phyloP scores from a whole-genome alignment of 164 flowering plant genomes.

The Litsea cubeba region DNA sequence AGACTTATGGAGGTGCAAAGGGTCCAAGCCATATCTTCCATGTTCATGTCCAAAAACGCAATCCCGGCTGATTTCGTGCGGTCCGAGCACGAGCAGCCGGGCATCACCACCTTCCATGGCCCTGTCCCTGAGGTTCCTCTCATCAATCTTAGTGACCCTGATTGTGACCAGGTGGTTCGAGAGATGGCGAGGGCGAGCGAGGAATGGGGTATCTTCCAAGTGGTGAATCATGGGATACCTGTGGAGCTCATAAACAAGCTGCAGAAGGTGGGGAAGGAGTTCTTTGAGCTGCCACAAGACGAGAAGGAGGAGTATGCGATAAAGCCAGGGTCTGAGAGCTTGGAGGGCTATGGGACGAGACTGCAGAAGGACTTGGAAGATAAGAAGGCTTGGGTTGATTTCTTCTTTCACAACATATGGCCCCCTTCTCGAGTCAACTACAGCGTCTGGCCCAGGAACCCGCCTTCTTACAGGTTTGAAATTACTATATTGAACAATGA shows the following conservation, averaged over 20 bases:
- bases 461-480: conserved; percentile 53
- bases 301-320: conserved; percentile 64
- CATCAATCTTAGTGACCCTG: conserved; percentile 37
- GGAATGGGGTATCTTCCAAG: conserved; percentile 72
- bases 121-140: conserved; percentile 40
- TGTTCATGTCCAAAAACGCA: neutral
- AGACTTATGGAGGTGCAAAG: conserved; percentile 25
- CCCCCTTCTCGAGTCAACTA: conserved; percentile 59
- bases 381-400: conserved; percentile 78
- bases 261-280: conserved; percentile 58
- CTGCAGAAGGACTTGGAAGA: conserved; percentile 63
- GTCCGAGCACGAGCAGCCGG: conserved; percentile 29
- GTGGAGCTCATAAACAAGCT: conserved; percentile 38
- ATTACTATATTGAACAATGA: too few species aligned
- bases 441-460: conserved; percentile 72
- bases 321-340: conserved; percentile 21
- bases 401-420: conserved; percentile 71
- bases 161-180: conserved; percentile 24
- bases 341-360: conserved; percentile 74
- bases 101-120: conserved; percentile 27
- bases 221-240: conserved; percentile 68
- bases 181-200: conserved; percentile 36
- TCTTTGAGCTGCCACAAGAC: conserved; percentile 66
- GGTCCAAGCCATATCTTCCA: conserved; percentile 29
- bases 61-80: conserved; percentile 33